Base-by-base conservation (phyloP, 768 basidiomycete species). In the Termitomyces sp. region DNA sequence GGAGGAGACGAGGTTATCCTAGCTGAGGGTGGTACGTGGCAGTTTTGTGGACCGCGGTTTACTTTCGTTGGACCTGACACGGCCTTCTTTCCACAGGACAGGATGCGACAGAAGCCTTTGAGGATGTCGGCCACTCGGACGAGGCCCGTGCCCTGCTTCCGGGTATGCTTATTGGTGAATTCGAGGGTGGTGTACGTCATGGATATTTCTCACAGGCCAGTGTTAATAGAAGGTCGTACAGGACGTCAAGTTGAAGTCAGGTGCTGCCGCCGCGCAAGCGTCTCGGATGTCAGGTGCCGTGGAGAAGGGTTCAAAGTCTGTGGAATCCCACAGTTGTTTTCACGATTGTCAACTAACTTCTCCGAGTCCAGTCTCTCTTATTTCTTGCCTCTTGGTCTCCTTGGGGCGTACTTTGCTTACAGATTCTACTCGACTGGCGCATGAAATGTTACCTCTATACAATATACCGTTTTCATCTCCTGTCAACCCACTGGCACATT, bases 41-140 rank as follows among this genome's bases (percentile, higher is more conserved):
- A 60, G 47, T 62, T 56, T 20, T 26, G 60, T 42, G 22, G 37
- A 51, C 58, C 59, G 46, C 45, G 54, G 28, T 57, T 42, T 36
- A 36, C 24, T 51, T 33, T 53, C 48, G 24, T 62, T 39, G 51
- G 51, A 50, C 44, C 60, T 60, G 54, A 65, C 42, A 47, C 46
- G 60, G 39, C 54, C 44, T 33, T 33, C 45, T 51, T 39, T 62
- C 10, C 60, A 20, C 73, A 95, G 94, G 91, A 65, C 87, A 90
- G 71, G 94, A 98, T 71, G 95, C 96, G 24, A 95, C 96, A 34
- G 97, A 98, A 68, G 94, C 97, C 6, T 99, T 99, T 68, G 96
- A 98, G 76, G 97, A 99, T 71, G 96, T 99, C 31, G 97, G 97
- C 31, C 97, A 98, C 81, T 98, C 95, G 0, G 96, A 98, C 65